Evolutionary conservation across 257 asterid species (phyloP).

Genomic region (Haberlea rhodopensis): DNA sequence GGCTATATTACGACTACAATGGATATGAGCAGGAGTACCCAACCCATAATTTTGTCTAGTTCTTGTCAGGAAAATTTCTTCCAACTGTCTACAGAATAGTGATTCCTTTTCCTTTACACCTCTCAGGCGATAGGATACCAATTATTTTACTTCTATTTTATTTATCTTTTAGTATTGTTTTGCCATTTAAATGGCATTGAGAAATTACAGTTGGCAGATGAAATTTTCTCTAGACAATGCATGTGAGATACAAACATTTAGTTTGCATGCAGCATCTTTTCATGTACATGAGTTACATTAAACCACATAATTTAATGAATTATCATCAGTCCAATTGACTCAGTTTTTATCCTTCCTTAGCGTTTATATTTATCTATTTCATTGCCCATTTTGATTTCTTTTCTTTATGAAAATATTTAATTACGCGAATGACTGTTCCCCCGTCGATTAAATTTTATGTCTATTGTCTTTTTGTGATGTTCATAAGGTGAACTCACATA

Average conservation of each 20-base stretch:
- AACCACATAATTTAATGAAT: conserved; percentile 14
- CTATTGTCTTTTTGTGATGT: not conserved
- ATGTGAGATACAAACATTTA: conserved; percentile 17
- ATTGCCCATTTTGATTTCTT: not conserved
- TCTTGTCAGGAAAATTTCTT: conserved; percentile 22
- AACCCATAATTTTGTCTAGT: conserved; percentile 67
- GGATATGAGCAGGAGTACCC: conserved; percentile 91
- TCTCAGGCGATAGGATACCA: conserved; percentile 26
- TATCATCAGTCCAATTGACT: conserved; percentile 8
- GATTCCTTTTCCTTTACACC: conserved; percentile 27
- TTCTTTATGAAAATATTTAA: not conserved
- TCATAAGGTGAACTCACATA: not conserved
- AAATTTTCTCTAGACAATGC: conserved; percentile 9
- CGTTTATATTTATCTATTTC: not conserved
- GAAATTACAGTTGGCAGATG: conserved; percentile 22
- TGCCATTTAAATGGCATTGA: conserved; percentile 23
- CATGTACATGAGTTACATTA: conserved; percentile 21
- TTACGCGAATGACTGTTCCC: not conserved
- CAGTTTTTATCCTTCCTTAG: not conserved
- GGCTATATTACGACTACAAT: conserved; percentile 81
- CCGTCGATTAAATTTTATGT: not conserved
- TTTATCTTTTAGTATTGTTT: conserved; percentile 20
- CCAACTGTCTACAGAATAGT: conserved; percentile 20
- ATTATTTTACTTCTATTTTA: conserved; percentile 12
- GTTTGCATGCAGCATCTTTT: conserved; percentile 7